Percentiles rank a stretch among this genome's conserved stretches.
These are phyloP conservation scores for Asterella californica DNA, from an alignment of 225 moss, liverwort and hornwort species.

Conservation along the genomic window DNA sequence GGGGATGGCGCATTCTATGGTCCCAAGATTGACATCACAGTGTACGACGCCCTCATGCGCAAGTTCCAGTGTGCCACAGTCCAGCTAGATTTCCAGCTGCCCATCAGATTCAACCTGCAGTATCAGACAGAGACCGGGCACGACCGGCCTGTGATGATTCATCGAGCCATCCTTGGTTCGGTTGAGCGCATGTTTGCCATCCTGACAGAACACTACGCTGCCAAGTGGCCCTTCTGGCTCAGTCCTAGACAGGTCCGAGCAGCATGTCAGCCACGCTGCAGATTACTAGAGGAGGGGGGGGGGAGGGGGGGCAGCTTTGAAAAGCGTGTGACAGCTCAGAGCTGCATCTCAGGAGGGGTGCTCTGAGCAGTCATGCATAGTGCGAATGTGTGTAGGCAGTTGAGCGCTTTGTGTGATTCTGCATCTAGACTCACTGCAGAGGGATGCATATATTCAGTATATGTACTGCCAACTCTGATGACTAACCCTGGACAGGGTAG, in stretches of 20 bases:
- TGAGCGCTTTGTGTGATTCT: too few relatives aligned
- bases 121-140: constrained; percentile 69
- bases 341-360: too few relatives aligned
- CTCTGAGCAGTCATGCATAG: too few relatives aligned
- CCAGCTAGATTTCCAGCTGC: constrained; percentile 88
- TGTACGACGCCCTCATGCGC: constrained; percentile 81
- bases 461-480: too few relatives aligned
- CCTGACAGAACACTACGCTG: constrained; percentile 80
- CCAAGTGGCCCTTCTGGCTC: constrained; percentile 95
- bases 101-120: constrained; percentile 71
- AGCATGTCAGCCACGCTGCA: constrained; percentile 63
- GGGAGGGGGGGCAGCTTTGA: too few relatives aligned
- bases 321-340: too few relatives aligned
- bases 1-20: constrained; percentile 95
- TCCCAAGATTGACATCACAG: constrained; percentile 84
- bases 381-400: too few relatives aligned
- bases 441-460: too few relatives aligned
- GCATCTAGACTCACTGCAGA: too few relatives aligned
- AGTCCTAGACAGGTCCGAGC: constrained; percentile 92
- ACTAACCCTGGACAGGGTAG: too few relatives aligned
- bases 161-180: constrained; percentile 86
- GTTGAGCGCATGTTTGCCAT: constrained; percentile 91
- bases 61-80: constrained; percentile 89
- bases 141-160: constrained; percentile 69
- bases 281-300: too few relatives aligned